Conservation (phyloP, 1,284 basidiomycete species). For the Papiliotrema fonsecae region DNA sequence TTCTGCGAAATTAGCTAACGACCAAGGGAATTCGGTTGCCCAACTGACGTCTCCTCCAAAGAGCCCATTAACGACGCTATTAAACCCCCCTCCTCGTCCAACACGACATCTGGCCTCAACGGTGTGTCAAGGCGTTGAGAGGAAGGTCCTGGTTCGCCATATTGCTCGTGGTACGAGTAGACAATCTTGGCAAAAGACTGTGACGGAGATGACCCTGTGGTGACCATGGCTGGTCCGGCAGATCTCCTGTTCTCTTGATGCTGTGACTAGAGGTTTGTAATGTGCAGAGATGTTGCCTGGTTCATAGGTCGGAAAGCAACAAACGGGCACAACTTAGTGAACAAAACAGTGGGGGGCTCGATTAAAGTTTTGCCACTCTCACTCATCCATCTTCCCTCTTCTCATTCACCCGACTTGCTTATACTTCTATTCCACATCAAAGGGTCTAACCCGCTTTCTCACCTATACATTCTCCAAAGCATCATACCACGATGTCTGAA, state of each 20-base stretch:
- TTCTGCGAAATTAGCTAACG: constrained; percentile 10
- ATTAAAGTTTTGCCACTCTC: neutral
- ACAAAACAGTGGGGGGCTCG: neutral
- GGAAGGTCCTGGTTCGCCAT: constrained; percentile 39
- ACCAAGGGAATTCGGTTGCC: neutral
- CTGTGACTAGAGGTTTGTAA: neutral
- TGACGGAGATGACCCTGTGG: constrained; percentile 17
- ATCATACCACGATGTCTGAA: constrained; percentile 7
- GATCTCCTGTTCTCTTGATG: no score
- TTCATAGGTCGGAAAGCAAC: no score
- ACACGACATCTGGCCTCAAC: constrained; percentile 31
- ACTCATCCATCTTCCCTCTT: neutral
- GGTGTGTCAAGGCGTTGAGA: constrained; percentile 35
- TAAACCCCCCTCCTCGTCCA: constrained; percentile 38
- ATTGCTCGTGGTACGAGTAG: constrained; percentile 36
- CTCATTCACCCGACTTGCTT: neutral
- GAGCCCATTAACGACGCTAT: constrained; percentile 28
- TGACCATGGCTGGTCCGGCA: neutral
- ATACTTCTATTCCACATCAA: neutral
- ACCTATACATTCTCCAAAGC: neutral
- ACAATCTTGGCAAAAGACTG: constrained; percentile 34
- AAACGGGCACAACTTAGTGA: no score
- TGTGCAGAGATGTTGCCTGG: no score
- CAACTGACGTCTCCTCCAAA: constrained; percentile 31
- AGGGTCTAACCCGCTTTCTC: neutral